Base-by-base conservation (phyloP, 352 stramenopile species). In the Pythium graminicola region DNA sequence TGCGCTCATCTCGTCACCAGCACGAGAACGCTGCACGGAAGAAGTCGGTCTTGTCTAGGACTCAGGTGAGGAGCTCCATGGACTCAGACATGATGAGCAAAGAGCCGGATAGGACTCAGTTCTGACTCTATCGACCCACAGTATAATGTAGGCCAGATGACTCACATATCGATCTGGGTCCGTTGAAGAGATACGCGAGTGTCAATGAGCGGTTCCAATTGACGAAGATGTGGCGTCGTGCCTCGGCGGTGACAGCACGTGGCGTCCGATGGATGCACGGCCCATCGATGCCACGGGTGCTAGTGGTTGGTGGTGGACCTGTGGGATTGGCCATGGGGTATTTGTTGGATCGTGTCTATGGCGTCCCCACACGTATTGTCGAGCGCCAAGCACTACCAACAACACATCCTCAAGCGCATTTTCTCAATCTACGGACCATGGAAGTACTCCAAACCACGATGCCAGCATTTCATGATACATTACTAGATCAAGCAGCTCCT, bases 371-470 rank as follows among this genome's bases (percentile, higher is more conserved):
- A 6, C 80, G 81, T 44, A 71, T 93, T 17, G 58, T 93, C n/a
- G 82, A 93, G 67, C 76, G 80, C 20, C 78, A 93, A 44, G 55
- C 59, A 31, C 67, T 72, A 54, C 76, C 78, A 16, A 93, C 82
- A 44, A 78, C 64, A 19, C 93, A 98, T 64, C 93, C 93, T 7
- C 91, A 97, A 65, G 93, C 93, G 46, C 93, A 98, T 64, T 98
- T 97, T 69, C 77, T 98, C 28, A 98, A 97, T 59, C 72, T 96
- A 6, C 75, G 93, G 26, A 95, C 85, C 1, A 97, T 97, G 88
- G 93, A 98, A 55, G 85, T 98, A 56, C 66, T 98, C 4, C 81
- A 80, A 26, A 52, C 71, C 29, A 57, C 76, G n/a, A 80, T 93
- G 67, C 76, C 76, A 16, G 54, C 38, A 35, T 87, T 93, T 43